Base-by-base conservation (phyloP, 1,139 yeast species). In the Saccharomyces pastorianus region DNA sequence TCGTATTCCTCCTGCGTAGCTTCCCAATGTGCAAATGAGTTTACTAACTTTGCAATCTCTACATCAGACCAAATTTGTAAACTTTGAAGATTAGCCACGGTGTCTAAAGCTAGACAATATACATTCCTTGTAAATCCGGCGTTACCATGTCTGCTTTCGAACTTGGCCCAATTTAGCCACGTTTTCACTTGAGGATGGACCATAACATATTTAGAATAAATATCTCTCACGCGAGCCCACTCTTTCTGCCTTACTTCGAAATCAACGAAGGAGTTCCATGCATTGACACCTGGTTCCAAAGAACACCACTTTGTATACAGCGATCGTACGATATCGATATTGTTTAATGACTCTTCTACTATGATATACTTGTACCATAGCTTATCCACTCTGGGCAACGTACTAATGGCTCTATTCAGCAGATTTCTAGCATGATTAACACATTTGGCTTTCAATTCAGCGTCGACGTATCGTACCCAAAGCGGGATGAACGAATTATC, bases 361-460 rank as follows among this genome's bases (percentile, higher is more conserved):
- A 86, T 84, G 4, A 88, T 84, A 61, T 86, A 87, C 56, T 85
- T 77, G 64, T 81, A 88, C 98, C 98, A 93, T 31, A 93, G 72
- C 67, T 91, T 91, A 62, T 85, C 93, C 4, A 86, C 83, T 34
- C 88, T 73, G 0, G 98, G 98, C 17, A 91, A 71, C 0, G 81
- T 71, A 1, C 84, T 78, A 0, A 88, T 83, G 0, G 90, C 96
- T 44, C 98, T 72, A 55, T 89, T 93, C 46, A 93, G 73, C 32
- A 93, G 62, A 65, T 91, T 91, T 58, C 97, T 73, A 0, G 98
- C 98, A 72, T 91, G 97, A 65, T 89, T 89, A 53, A 89, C 77
- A 63, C 87, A 88, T 59, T 83, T 79, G 49, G 79, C 76, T 58
- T 84, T 78, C 52, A 91, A 72, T 70, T 93, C 99, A 49, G 83